Percentiles rank a stretch among this genome's conserved stretches.
These are phyloP conservation scores for Puccinia polysora DNA, from an alignment of 1,284 basidiomycete genomes.

Conservation along the genomic window DNA sequence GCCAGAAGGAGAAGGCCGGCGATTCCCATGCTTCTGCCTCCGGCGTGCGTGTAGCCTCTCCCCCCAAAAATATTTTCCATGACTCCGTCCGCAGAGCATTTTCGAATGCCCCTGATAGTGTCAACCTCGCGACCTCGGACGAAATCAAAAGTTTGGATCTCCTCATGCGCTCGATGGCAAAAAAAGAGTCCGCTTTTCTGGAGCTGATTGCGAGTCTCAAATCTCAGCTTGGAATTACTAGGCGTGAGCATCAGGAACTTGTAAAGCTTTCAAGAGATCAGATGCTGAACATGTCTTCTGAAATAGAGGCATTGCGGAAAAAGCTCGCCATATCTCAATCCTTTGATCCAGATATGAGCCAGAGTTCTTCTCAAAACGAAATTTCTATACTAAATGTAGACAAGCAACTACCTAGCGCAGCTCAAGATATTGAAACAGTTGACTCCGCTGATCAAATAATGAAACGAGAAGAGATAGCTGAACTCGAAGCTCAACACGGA, in stretches of 20 bases:
- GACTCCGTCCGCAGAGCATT: not conserved
- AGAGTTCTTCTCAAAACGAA: too few relatives aligned
- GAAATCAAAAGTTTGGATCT: slow-evolving; percentile 23
- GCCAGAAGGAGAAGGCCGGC: too few relatives aligned
- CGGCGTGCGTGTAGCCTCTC: too few relatives aligned
- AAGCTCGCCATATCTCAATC: slow-evolving; percentile 12
- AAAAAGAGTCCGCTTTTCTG: slow-evolving; percentile 79
- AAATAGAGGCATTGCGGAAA: slow-evolving; percentile 37
- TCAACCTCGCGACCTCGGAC: not conserved
- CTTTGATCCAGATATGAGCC: not conserved
- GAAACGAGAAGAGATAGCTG: not conserved
- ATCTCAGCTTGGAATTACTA: slow-evolving; percentile 64
- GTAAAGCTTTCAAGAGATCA: slow-evolving; percentile 42
- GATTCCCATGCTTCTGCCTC: too few relatives aligned
- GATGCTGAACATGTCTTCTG: slow-evolving; percentile 43
- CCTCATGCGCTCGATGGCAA: slow-evolving; percentile 75
- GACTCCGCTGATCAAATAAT: too few relatives aligned
- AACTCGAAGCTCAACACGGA: not conserved
- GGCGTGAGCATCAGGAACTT: slow-evolving; percentile 53
- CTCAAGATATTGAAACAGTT: too few relatives aligned
- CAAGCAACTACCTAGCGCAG: too few relatives aligned
- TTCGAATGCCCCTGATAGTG: not conserved
- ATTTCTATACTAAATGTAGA: too few relatives aligned
- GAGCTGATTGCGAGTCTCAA: slow-evolving; percentile 69
- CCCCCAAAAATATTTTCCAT: too few relatives aligned